Evolutionary conservation across 345 rosid species (phyloP), one percentile per base, ranked within the genome.

Genomic region (Bretschneidera sinensis): DNA sequence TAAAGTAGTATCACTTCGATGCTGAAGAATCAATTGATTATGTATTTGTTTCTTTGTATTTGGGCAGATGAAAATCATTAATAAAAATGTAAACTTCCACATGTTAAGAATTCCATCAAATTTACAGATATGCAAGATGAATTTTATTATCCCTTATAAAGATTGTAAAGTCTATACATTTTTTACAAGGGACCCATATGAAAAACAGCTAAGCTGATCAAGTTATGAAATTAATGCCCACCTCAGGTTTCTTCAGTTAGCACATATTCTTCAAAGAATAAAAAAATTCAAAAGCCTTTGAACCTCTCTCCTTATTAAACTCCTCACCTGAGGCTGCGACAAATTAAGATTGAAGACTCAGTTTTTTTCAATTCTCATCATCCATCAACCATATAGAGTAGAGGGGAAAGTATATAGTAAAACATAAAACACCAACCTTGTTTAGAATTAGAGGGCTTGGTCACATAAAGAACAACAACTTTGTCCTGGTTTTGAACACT

Each of bases 211-310:
- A 2, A 28, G 33, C 3, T n/a, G 5, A 28, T 28, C 6, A 39
- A 39, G 16, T 39, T 39, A 39, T 11, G 4, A 13, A 39, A 11
- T 5, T 39, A 4, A 54, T 16, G 67, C 68, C 19, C 65, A 87
- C 98, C 88, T 92, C 92, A 0, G 97, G 98, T 71, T 81, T 87
- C 84, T 77, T 87, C 51, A 71, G 70, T 48, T 80, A 85, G 68
- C 91, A 85, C 77, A 79, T 76, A 23, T 65, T 79, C 65, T 86
- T 85, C 71, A 87, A 48, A 19, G 84, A 73, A 43, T 74, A 73
- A 59, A 81, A 76, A 24, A 79, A 73, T 68, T 78, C 74, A 63
- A 72, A 70, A 47, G 72, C 76, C 72, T 83, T 81, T 21, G 91
- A 76, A 53, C 72, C 79, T 72, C 54, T 76, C 58, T 72, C 74